Evolutionary conservation across 2,329 filamentous ascomycete species (phyloP).

Genomic region (Fusarium sp.): DNA sequence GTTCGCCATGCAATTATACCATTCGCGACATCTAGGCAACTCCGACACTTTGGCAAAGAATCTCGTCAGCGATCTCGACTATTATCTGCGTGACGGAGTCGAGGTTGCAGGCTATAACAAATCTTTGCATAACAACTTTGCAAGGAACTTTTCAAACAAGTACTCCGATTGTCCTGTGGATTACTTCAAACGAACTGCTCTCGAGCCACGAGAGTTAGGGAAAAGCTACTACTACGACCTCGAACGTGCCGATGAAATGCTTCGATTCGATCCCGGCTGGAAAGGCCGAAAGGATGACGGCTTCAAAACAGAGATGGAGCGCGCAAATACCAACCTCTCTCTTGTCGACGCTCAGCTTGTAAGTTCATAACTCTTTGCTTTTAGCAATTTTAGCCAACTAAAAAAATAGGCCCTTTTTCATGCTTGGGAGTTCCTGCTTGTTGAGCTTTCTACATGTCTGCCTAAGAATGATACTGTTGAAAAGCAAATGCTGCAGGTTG

Average conservation of each 20-base stretch:
- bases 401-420: conserved; percentile 77
- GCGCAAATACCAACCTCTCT: conserved; percentile 90
- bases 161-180: conserved; percentile 80
- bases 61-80: conserved; percentile 80
- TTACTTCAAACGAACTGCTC: conserved; percentile 81
- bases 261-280: conserved; percentile 85
- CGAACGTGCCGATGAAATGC: conserved; percentile 77
- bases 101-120: conserved; percentile 85
- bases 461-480: conserved; percentile 67
- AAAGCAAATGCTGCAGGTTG: conserved; percentile 78
- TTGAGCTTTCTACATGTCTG: conserved; percentile 81
- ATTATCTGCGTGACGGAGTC: conserved; percentile 83
- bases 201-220: conserved; percentile 76
- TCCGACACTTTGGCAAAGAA: conserved; percentile 73
- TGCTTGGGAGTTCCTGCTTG: conserved; percentile 88
- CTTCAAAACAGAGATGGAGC: conserved; percentile 84
- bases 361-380: conserved; percentile 55
- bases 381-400: conserved; percentile 34
- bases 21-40: conserved; percentile 81
- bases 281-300: conserved; percentile 74
- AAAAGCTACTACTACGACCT: conserved; percentile 87
- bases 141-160: conserved; percentile 83
- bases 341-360: conserved; percentile 92
- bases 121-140: conserved; percentile 87
- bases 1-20: conserved; percentile 90